Evolutionary conservation across 1,284 basidiomycete genomes (phyloP).

Genomic region (Cutaneotrichosporon cavernicola): DNA sequence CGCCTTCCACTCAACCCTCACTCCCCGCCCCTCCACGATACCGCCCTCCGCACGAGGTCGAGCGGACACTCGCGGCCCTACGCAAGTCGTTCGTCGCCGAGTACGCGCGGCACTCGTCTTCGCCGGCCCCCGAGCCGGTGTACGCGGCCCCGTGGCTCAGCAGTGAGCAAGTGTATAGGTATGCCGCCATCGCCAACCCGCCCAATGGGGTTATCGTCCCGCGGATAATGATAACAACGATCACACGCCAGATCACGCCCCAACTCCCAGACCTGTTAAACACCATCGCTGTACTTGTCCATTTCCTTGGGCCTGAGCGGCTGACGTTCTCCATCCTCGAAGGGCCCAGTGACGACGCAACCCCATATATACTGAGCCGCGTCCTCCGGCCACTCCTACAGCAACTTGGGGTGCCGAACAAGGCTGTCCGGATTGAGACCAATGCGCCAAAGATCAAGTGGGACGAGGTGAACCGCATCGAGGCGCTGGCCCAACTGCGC

Average conservation of each 20-base stretch:
- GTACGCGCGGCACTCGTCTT: constrained; percentile 16
- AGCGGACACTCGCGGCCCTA: constrained; percentile 17
- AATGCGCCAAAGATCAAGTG: constrained; percentile 45
- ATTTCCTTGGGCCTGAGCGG: constrained; percentile 42
- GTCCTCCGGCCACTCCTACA: constrained; percentile 43
- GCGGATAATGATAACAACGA: constrained; percentile 45
- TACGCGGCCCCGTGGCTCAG: constrained; percentile 39
- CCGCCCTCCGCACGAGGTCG: background rate
- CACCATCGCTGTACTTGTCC: constrained; percentile 41
- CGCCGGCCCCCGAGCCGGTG: constrained; percentile 27
- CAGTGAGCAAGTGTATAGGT: constrained; percentile 37
- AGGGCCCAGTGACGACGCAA: constrained; percentile 51
- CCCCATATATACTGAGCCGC: constrained; percentile 37
- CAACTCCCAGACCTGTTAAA: constrained; percentile 51
- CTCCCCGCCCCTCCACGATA: background rate
- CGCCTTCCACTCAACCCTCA: background rate
- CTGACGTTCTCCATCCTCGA: constrained; percentile 50
- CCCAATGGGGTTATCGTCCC: constrained; percentile 34
- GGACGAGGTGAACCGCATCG: constrained; percentile 46
- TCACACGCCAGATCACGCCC: constrained; percentile 44
- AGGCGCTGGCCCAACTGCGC: constrained; percentile 46
- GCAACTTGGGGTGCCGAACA: constrained; percentile 37
- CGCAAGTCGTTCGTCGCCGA: constrained; percentile 19
- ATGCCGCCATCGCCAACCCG: constrained; percentile 29
- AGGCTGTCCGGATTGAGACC: constrained; percentile 37